Evolutionary conservation across 2,329 filamentous ascomycete species (phyloP), one percentile per base, ranked within the genome.

Genomic region (Geosmithia morbida): DNA sequence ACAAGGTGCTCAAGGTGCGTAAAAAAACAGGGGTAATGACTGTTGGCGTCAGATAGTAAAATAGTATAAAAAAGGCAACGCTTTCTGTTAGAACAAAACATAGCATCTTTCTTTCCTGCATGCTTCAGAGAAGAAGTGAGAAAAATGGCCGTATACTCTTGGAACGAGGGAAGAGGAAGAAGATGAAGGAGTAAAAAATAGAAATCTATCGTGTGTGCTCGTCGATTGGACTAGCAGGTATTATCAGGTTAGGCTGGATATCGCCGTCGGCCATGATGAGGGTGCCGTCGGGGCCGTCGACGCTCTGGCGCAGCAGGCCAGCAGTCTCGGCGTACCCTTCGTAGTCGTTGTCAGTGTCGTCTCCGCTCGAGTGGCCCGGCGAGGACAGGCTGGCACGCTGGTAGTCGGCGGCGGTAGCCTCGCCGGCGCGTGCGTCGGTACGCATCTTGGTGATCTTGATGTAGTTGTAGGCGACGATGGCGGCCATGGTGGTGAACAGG

Each of bases 371-470:
- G 7, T 26, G 22, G 22, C 22, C 22, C 22, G 61, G 63, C 16
- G 59, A 63, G 11, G 45, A 49, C 51, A 61, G 49, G 14, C 62
- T 59, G 11, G 54, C 52, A 6, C 57, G 61, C 49, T 61, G 56
- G 48, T 67, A 66, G 29, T 59, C 63, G 8, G 59, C 59, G 20
- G 46, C n/a, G 19, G 42, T 45, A 40, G 42, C 72, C 2, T 70
- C 71, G 26, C 72, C 67, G 33, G 63, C 58, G 55, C 71, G 71
- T 1, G 88, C 87, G 13, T 95, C 85, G 48, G 75, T 67, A 44
- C 86, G 77, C 92, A 98, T 96, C 64, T 85, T 87, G 45, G 71
- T 74, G 52, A 97, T 87, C 63, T 98, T 97, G 63, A 97, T 81
- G 60, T 86, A 96, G 59, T 98, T 98, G 66, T 98, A 98, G 14